Evolutionary conservation across 2,329 filamentous ascomycete species (phyloP).

Genomic region (Bimuria novae-zelandiae): DNA sequence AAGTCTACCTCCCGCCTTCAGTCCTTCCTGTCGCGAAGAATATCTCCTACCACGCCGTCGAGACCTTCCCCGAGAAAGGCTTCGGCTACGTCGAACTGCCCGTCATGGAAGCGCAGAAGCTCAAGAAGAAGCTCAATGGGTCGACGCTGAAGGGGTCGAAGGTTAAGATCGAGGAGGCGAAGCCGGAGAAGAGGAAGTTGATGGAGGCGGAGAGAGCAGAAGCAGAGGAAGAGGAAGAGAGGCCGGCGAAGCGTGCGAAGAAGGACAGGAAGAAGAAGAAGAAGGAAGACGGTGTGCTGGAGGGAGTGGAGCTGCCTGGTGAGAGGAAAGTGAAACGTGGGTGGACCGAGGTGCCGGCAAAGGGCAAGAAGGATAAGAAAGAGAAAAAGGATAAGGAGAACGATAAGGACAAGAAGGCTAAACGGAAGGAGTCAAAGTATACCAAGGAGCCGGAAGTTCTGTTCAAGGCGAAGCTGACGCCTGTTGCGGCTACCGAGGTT

Average conservation of each 20-base stretch:
- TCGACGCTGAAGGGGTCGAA: conserved; percentile 82
- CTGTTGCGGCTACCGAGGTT: conserved; percentile 42
- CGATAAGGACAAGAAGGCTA: conserved; percentile 62
- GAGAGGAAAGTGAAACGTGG: conserved; percentile 84
- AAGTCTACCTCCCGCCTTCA: conserved; percentile 71
- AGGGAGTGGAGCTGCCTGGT: conserved; percentile 72
- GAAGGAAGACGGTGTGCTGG: conserved; percentile 57
- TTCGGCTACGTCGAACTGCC: conserved; percentile 93
- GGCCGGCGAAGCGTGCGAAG: conserved; percentile 54
- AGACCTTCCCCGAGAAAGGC: conserved; percentile 85
- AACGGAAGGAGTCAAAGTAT: conserved; percentile 72
- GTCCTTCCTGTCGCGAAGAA: conserved; percentile 70
- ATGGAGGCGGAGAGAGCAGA: conserved; percentile 43
- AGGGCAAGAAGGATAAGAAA: conserved; percentile 53
- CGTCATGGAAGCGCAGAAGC: conserved; percentile 78
- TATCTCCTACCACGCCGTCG: conserved; percentile 83
- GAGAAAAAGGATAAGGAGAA: conserved; percentile 58
- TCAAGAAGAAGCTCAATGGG: conserved; percentile 90
- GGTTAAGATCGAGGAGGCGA: conserved; percentile 81
- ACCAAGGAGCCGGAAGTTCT: conserved; percentile 80
- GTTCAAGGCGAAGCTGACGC: conserved; percentile 78
- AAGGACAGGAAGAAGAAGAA: conserved; percentile 54
- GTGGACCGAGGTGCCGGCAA: conserved; percentile 73
- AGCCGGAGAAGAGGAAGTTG: conserved; percentile 61
- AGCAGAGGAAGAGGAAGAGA: conserved; percentile 50